Conservation (phyloP, 352 stramenopile genomes). For the Thalassiosira hispida region DNA sequence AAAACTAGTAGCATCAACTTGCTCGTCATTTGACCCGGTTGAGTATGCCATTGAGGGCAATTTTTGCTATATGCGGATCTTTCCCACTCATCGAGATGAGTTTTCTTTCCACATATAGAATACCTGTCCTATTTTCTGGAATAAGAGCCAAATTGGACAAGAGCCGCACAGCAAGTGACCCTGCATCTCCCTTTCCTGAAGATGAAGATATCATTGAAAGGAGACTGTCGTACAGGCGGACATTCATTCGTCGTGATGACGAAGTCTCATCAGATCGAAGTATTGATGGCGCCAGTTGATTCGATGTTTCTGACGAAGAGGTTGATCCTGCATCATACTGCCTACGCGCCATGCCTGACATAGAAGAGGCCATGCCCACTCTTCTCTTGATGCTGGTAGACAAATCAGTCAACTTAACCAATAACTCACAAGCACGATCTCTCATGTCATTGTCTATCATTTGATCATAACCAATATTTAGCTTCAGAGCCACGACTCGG, state of each 20-base stretch:
- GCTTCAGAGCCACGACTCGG: constrained; percentile 67
- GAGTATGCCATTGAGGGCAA: constrained; percentile 68
- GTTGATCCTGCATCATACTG: constrained; percentile 16
- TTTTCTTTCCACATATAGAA: constrained; percentile 69
- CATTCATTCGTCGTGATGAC: constrained; percentile 53
- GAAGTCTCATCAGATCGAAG: constrained; percentile 33
- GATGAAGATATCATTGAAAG: constrained; percentile 74
- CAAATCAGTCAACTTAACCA: constrained; percentile 73
- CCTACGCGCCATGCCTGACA: constrained; percentile 28
- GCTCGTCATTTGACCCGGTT: constrained; percentile 37
- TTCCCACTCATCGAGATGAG: constrained; percentile 65
- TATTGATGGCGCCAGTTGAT: constrained; percentile 25
- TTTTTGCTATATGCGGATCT: constrained; percentile 68
- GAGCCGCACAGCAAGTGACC: constrained; percentile 60
- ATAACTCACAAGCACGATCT: constrained; percentile 74
- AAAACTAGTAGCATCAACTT: neutral
- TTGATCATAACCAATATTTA: constrained; percentile 72
- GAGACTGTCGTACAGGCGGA: constrained; percentile 70
- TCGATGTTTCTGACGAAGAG: neutral
- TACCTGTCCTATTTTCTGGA: constrained; percentile 58
- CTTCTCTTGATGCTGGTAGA: constrained; percentile 56
- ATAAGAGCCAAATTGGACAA: constrained; percentile 68
- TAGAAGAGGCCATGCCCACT: constrained; percentile 45
- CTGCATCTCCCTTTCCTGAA: constrained; percentile 65
- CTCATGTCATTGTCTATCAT: constrained; percentile 78